A percentile compares a stretch with the other conserved stretches of the same genome.
Evolutionary conservation across 148 eudicot genomes (phyloP).

Genomic region (Rhododendron ovatum): DNA sequence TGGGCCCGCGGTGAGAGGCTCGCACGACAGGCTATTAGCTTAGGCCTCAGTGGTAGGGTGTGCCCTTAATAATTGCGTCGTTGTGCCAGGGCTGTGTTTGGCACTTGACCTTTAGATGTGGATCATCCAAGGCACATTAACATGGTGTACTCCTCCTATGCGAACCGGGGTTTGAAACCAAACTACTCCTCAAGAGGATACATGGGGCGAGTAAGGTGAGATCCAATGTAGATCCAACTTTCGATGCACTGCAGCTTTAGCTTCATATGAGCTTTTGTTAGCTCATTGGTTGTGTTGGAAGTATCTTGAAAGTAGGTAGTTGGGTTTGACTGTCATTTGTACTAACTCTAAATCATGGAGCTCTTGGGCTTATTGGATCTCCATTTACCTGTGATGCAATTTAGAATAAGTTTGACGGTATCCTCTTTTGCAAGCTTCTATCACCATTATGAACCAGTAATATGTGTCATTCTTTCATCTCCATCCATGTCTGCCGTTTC

Average conservation of each 20-base stretch:
- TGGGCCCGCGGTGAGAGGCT: no score
- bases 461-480: not conserved
- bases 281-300: not conserved
- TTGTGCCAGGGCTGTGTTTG: no score
- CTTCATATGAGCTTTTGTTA: constrained; percentile 1
- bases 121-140: no score
- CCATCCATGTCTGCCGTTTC: not conserved
- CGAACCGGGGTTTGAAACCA: no score
- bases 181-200: no score
- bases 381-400: not conserved
- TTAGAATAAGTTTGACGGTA: not conserved
- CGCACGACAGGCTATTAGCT: no score
- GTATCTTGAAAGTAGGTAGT: not conserved
- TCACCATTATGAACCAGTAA: not conserved
- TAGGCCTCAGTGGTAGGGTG: no score
- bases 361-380: not conserved
- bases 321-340: not conserved
- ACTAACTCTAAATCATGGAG: not conserved
- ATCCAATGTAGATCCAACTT: no score
- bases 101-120: no score
- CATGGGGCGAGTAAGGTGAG: no score
- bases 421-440: not conserved
- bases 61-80: no score
- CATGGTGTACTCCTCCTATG: no score
- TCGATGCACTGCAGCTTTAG: not conserved